Conservation (phyloP, 148 eudicot genomes). For the Diospyros lotus region DNA sequence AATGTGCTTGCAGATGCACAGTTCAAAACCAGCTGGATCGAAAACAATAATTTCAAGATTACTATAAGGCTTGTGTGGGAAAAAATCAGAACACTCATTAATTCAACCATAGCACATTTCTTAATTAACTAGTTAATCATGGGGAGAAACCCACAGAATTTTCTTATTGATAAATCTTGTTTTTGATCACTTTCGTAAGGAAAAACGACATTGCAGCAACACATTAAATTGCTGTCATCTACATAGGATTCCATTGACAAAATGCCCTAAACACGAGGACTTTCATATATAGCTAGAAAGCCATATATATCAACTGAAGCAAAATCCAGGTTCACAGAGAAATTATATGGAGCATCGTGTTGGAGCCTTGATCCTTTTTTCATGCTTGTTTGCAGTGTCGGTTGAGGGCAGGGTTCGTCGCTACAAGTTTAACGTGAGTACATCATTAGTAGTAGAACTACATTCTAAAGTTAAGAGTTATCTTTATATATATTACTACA, state of each 20-base stretch:
- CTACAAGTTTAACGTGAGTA: constrained; percentile 48
- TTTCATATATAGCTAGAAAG: not conserved
- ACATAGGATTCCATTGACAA: constrained; percentile 33
- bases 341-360: constrained; percentile 22
- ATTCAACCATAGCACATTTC: too few species aligned
- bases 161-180: constrained; percentile 15
- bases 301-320: not conserved
- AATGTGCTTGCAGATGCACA: too few species aligned
- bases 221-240: constrained; percentile 10
- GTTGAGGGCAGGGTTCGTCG: constrained; percentile 44
- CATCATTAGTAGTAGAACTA: not conserved
- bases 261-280: constrained; percentile 8
- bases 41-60: too few species aligned
- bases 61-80: too few species aligned
- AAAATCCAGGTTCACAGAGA: not conserved
- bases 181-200: constrained; percentile 27
- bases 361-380: constrained; percentile 27
- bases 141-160: not conserved
- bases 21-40: too few species aligned
- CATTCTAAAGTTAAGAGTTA: not conserved
- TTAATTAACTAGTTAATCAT: not conserved
- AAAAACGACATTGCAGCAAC: constrained; percentile 38
- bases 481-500: too few species aligned
- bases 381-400: constrained; percentile 24
- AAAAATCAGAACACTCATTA: too few species aligned